A percentile compares a stretch with the other conserved stretches of the same genome.
These are phyloP conservation scores for Penicillium aurantiogriseum DNA, from an alignment of 2,329 filamentous ascomycete species.

Conservation along the genomic window DNA sequence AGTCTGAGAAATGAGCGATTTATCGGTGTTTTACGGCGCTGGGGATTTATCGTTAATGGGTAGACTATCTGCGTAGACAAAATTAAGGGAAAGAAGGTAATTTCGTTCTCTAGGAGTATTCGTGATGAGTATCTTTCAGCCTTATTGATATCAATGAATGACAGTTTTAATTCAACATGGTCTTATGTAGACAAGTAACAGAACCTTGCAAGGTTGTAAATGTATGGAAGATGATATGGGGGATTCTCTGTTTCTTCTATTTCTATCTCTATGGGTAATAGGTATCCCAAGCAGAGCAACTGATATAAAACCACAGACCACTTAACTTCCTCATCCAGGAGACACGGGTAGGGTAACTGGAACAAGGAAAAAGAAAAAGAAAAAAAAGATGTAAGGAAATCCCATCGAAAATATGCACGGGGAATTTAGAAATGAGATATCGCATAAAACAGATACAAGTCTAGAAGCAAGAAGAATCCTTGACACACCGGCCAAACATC, in stretches of 20 bases:
- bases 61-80: neutral
- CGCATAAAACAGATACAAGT: slow-evolving; percentile 8
- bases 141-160: slow-evolving; percentile 4
- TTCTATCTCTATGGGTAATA: slow-evolving; percentile 22
- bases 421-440: slow-evolving; percentile 15
- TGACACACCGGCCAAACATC: slow-evolving; percentile 1
- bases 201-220: neutral
- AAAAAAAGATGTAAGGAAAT: slow-evolving; percentile 6
- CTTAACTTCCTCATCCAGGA: neutral
- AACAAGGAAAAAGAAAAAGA: slow-evolving; percentile 2
- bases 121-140: neutral
- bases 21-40: neutral
- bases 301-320: neutral
- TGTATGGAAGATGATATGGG: neutral
- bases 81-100: neutral
- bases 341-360: neutral
- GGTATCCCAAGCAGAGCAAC: neutral
- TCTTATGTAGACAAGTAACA: neutral
- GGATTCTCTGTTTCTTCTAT: slow-evolving; percentile 11
- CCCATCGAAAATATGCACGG: slow-evolving; percentile 18
- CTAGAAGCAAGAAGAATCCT: slow-evolving; percentile 11
- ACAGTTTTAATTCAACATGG: neutral
- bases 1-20: slow-evolving; percentile 1
- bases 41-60: neutral
- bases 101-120: neutral